Percentiles rank a stretch among this genome's conserved stretches.
These are phyloP conservation scores for Xylaria grammica DNA, from an alignment of 495 filamentous ascomycete species.

Conservation along the genomic window DNA sequence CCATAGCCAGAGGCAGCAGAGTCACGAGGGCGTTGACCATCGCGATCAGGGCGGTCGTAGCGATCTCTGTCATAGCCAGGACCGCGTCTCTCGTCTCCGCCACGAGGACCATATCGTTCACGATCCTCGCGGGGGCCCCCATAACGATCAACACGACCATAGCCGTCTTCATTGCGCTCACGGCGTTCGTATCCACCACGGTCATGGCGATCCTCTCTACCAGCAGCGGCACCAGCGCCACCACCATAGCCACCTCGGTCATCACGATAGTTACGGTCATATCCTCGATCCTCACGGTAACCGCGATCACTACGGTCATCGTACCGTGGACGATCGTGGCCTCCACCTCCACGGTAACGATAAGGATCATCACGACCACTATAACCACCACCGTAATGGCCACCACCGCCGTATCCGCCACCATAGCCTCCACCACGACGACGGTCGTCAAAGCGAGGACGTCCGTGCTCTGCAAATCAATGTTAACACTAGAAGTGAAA, in stretches of 20 bases:
- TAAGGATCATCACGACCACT: conserved; percentile 63
- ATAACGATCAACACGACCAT: conserved; percentile 65
- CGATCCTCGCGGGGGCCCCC: conserved; percentile 52
- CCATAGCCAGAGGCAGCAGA: conserved; percentile 57
- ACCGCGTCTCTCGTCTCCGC: conserved; percentile 56
- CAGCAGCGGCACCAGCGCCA: conserved; percentile 6
- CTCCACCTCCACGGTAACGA: conserved; percentile 59
- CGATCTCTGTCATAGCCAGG: conserved; percentile 60
- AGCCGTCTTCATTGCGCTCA: conserved; percentile 49
- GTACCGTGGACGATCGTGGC: conserved; percentile 51
- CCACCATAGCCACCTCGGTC: conserved; percentile 57
- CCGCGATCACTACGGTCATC: conserved; percentile 50
- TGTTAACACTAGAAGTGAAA: not conserved
- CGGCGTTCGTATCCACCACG: conserved; percentile 68
- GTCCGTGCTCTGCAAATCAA: conserved; percentile 15
- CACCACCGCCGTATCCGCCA: conserved; percentile 51
- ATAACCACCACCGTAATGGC: conserved; percentile 53
- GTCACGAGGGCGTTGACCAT: conserved; percentile 54
- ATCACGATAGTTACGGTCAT: conserved; percentile 57
- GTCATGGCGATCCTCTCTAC: conserved; percentile 40
- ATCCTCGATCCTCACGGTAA: conserved; percentile 52
- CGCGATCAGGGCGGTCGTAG: conserved; percentile 58
- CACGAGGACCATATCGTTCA: conserved; percentile 43
- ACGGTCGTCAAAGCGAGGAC: conserved; percentile 51
- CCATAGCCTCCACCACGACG: conserved; percentile 59